A percentile compares a stretch with the other conserved stretches of the same genome.
Conservation (phyloP, 2,329 filamentous ascomycete species). For the Penicillium sp. region DNA sequence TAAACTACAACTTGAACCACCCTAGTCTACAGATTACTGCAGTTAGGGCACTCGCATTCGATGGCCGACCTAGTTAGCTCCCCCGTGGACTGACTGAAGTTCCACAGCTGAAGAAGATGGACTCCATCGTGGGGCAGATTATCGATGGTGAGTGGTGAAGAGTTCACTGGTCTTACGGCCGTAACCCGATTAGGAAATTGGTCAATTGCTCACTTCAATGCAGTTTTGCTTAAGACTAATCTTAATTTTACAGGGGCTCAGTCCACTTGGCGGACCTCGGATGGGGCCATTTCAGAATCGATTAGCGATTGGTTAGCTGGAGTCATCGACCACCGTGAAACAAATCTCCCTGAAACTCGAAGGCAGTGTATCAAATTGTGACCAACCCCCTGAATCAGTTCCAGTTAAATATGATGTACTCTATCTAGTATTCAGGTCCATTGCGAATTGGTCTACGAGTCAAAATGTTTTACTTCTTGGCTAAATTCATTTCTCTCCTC, state of each 20-base stretch:
- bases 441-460: too few relatives aligned
- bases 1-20: not conserved
- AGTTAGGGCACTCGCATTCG: not conserved
- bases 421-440: not conserved
- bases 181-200: slow-evolving; percentile 29
- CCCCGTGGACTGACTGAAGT: not conserved
- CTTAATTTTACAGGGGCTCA: not conserved
- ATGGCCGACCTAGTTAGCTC: not conserved
- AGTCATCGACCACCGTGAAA: not conserved
- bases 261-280: not conserved
- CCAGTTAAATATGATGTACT: not conserved
- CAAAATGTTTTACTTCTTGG: too few relatives aligned
- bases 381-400: not conserved
- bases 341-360: not conserved
- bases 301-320: not conserved
- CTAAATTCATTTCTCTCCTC: not conserved
- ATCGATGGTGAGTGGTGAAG: not conserved
- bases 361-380: not conserved
- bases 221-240: not conserved
- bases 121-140: not conserved
- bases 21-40: not conserved
- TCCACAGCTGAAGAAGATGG: slow-evolving; percentile 5
- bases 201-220: not conserved
- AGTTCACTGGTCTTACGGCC: not conserved
- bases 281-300: not conserved